These are phyloP conservation scores for Backusella mclennaniae DNA, from an alignment of 192 early-diverging fungal genomes.

Conservation along the genomic window DNA sequence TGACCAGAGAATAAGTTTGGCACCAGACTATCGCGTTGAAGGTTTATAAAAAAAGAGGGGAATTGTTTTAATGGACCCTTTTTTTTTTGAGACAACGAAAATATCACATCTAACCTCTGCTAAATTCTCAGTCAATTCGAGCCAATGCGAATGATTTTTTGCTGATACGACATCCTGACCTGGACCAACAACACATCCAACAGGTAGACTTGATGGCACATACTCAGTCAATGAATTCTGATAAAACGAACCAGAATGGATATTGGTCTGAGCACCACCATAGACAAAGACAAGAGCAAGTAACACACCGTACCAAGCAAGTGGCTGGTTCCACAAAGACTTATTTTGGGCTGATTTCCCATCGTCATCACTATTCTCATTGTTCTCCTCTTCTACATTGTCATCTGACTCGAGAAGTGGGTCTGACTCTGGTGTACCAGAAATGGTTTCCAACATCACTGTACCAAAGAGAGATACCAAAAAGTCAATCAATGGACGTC, in stretches of 20 bases:
- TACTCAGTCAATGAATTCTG: not conserved
- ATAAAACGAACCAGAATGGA: slow-evolving; percentile 11
- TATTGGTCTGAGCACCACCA: slow-evolving; percentile 13
- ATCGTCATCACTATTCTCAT: not conserved
- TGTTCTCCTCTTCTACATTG: not conserved
- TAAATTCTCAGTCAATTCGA: not conserved
- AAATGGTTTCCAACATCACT: not conserved
- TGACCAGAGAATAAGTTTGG: slow-evolving; percentile 20
- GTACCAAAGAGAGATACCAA: slow-evolving; percentile 7
- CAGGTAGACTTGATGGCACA: slow-evolving; percentile 2
- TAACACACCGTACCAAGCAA: not conserved
- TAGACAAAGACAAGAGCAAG: not conserved
- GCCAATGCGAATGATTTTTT: slow-evolving; percentile 11
- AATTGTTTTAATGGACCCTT: too few species aligned
- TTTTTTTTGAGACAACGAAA: too few species aligned
- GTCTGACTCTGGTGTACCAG: not conserved
- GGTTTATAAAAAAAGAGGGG: too few species aligned
- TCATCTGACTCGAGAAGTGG: not conserved
- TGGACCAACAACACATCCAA: slow-evolving; percentile 18
- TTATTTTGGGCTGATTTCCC: not conserved
- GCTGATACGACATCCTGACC: not conserved
- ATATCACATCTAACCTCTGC: not conserved
- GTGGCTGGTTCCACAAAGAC: not conserved
- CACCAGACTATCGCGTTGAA: slow-evolving; percentile 6
- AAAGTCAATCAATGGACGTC: slow-evolving; percentile 10